Conservation (phyloP, 139 green algal genomes). For the Coelastrella sp. region DNA sequence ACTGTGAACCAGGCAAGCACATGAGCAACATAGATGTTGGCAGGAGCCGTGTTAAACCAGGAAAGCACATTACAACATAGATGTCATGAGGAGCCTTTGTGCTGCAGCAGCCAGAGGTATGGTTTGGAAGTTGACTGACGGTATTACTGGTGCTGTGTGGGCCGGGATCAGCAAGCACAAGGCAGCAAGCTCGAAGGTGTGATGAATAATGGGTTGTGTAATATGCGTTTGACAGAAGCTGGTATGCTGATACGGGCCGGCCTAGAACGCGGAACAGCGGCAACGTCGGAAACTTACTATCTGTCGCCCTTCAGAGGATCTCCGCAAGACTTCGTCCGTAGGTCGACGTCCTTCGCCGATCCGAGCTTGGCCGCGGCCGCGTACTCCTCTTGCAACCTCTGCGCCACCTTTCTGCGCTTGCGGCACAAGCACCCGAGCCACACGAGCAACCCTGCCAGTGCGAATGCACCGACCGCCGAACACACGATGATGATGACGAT, state of each 20-base stretch:
- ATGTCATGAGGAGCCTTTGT: neutral
- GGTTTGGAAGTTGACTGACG: too few relatives aligned
- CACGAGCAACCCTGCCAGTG: neutral
- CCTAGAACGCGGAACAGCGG: neutral
- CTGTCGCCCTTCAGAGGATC: neutral
- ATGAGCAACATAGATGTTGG: neutral
- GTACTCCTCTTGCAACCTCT: neutral
- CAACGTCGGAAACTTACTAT: neutral
- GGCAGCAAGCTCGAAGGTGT: too few relatives aligned
- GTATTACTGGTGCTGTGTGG: too few relatives aligned
- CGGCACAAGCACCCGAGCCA: constrained; percentile 16
- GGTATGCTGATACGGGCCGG: too few relatives aligned
- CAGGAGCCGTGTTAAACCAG: neutral
- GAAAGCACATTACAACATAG: neutral
- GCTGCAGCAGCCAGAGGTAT: too few relatives aligned
- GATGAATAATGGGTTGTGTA: too few relatives aligned
- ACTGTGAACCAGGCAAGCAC: neutral
- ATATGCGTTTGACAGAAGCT: too few relatives aligned
- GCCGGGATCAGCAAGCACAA: too few relatives aligned
- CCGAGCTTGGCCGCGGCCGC: constrained; percentile 15
- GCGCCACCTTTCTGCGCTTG: neutral
- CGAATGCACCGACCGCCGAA: neutral
- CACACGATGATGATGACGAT: constrained; percentile 17
- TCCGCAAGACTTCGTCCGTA: neutral
- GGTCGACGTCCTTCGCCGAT: neutral